Evolutionary conservation across 176 grass and related monocot genomes (phyloP), one percentile per base, ranked within the genome.

Genomic region (Elaeis guineensis): DNA sequence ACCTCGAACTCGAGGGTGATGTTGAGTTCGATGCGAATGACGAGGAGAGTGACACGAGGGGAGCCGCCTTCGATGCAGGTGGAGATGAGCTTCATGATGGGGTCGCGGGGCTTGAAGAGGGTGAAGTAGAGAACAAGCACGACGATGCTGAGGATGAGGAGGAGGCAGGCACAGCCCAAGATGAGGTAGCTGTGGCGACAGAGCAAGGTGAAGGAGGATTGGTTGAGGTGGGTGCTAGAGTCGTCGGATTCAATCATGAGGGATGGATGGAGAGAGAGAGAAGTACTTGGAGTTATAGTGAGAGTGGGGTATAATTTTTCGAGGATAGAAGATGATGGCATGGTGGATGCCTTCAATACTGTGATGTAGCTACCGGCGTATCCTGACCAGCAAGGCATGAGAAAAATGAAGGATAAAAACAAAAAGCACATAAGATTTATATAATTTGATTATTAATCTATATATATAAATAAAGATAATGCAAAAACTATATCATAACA

Each of bases 1-100:
- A 82, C 79, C 11, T 48, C 14, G 54, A 92, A 77, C 58, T 39
- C 29, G 51, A 98, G 73, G 25, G 87, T 98, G 48, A 89, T 4
- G 69, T 98, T 98, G 54, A 98, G 66, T 54, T 74, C 23, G 44
- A 92, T 6, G 51, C 51, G n/a, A 8, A 71, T 0, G 49, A 71
- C 0, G 0, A 87, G 93, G 0, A 78, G 32, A n/a, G 66, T 58
- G 63, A 95, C 61, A 17, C 44, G 19, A 9, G 85, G 89, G 17
- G 66, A 21, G 0, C 57, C 58, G 18, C 93, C 87, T 0, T 63
- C 65, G 50, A 81, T 76, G 28, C 59, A 53, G 1, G 62, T 62
- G 0, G 93, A 89, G 35, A 82, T 51, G 59, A 91, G n/a, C 28
- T 90, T 76, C 11, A 61, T 76, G 21, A 63, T 69, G 9, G 81